Evolutionary conservation across 345 rosid genomes (phyloP).

Genomic region (Rhodomyrtus tomentosa): DNA sequence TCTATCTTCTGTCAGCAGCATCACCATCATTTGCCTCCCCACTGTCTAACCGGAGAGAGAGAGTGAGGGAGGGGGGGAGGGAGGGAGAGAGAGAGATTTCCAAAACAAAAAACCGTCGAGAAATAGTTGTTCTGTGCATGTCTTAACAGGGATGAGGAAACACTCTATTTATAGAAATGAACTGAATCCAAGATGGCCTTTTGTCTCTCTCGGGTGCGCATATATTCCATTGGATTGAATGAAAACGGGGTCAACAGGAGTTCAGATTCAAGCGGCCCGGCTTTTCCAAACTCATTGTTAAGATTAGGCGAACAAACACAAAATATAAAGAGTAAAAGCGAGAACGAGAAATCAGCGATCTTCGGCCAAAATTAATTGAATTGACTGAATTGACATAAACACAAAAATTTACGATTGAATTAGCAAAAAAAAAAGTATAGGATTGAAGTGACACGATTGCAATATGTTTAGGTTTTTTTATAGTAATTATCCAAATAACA

Average conservation of each 20-base stretch:
- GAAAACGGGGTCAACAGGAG: neutral
- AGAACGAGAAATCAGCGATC: too few species aligned
- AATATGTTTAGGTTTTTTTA: too few species aligned
- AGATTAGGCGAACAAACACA: too few species aligned
- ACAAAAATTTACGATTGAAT: too few species aligned
- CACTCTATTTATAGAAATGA: neutral
- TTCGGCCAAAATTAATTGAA: too few species aligned
- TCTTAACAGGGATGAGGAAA: neutral
- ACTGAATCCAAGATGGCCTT: neutral
- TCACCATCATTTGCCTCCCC: slow-evolving; percentile 13
- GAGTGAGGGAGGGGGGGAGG: too few species aligned
- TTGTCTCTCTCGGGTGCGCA: neutral
- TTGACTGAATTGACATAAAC: too few species aligned
- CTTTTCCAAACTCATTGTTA: neutral
- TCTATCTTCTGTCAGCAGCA: slow-evolving; percentile 86
- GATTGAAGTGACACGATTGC: too few species aligned
- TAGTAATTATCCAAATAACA: too few species aligned
- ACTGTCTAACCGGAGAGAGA: neutral
- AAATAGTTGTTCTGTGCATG: neutral
- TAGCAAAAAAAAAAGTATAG: too few species aligned
- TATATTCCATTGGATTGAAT: neutral
- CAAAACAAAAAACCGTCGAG: neutral
- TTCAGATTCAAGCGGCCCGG: neutral
- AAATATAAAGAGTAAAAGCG: too few species aligned
- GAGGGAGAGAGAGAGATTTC: neutral